These are phyloP conservation scores for Iberis amara DNA, from an alignment of 441 rosid species.

Conservation along the genomic window DNA sequence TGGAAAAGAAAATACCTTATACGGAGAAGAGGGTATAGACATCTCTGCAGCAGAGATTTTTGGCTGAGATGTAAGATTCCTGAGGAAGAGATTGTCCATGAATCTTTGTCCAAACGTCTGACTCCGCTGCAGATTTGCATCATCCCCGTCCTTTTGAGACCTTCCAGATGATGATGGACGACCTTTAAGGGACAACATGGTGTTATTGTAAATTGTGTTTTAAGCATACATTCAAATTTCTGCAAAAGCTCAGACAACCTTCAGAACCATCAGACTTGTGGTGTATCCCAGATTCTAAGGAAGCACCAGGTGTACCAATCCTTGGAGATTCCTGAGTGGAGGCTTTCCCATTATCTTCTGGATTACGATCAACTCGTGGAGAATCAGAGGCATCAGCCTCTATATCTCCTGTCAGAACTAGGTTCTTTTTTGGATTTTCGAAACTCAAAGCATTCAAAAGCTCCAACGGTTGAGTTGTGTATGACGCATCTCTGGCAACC, in stretches of 20 bases:
- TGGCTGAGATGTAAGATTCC: constrained; percentile 79
- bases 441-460: constrained; percentile 77
- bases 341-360: constrained; percentile 39
- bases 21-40: constrained; percentile 68
- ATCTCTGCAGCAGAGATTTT: constrained; percentile 52
- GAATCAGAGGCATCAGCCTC: constrained; percentile 34
- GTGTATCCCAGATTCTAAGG: constrained; percentile 35
- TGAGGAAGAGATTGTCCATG: constrained; percentile 81
- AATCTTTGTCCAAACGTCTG: constrained; percentile 89
- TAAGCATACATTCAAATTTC: constrained; percentile 2
- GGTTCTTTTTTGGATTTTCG: constrained; percentile 43
- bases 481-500: constrained; percentile 82
- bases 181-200: constrained; percentile 41
- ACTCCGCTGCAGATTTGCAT: constrained; percentile 52
- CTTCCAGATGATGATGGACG: constrained; percentile 85
- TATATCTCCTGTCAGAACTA: constrained; percentile 36
- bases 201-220: constrained; percentile 1
- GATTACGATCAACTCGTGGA: constrained; percentile 37
- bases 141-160: constrained; percentile 56
- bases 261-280: constrained; percentile 55
- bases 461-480: constrained; percentile 98
- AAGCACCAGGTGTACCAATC: constrained; percentile 36
- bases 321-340: constrained; percentile 41
- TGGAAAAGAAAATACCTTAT: constrained; percentile 56
- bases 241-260: constrained; percentile 38